Base-by-base conservation (phyloP, 1,284 basidiomycete species). In the Ceratobasidium sp. region DNA sequence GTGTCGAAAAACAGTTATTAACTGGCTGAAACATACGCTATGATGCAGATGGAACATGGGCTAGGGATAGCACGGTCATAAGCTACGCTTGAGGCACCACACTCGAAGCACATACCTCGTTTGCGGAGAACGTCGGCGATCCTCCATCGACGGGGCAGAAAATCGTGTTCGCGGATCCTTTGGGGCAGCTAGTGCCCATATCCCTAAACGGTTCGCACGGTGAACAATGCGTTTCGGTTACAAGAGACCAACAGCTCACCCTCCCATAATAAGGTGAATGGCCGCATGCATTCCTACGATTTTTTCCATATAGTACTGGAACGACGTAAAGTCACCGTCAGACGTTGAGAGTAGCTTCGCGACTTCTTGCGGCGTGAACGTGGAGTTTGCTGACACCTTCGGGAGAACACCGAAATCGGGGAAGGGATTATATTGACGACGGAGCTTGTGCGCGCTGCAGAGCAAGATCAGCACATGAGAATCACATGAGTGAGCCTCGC, bases 11-110 rank as follows among this genome's bases (percentile, higher is more conserved):
- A n/a, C n/a, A n/a, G n/a, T n/a, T n/a, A n/a, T n/a, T n/a, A n/a
- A n/a, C n/a, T n/a, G n/a, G n/a, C n/a, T n/a, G n/a, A n/a, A n/a
- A n/a, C 70, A 62, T 16, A 73, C 70, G 16, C 70, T 59, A 33
- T 73, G 70, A 33, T 73, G 70, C 70, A 73, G 27, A 33, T 73
- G 70, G 55, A 73, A 73, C 55, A 73, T 60, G 2, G 70, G 70
- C 70, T 73, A 23, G 23, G 27, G 27, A 4, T 7, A 50, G 35
- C 18, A n/a, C n/a, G 7, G 10, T 14, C 16, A 23, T 46, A 44
- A 14, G 4, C 27, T 33, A 23, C 20, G 3, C 38, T 5, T 60
- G 18, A 64, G n/a, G n/a, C n/a, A 33, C 59, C 59, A 23, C 14
- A 41, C 20, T 10, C 23, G 20, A 33, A 20, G 38, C 7, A 52